Conservation (phyloP, 345 rosid genomes). For the Corchorus olitorius region DNA sequence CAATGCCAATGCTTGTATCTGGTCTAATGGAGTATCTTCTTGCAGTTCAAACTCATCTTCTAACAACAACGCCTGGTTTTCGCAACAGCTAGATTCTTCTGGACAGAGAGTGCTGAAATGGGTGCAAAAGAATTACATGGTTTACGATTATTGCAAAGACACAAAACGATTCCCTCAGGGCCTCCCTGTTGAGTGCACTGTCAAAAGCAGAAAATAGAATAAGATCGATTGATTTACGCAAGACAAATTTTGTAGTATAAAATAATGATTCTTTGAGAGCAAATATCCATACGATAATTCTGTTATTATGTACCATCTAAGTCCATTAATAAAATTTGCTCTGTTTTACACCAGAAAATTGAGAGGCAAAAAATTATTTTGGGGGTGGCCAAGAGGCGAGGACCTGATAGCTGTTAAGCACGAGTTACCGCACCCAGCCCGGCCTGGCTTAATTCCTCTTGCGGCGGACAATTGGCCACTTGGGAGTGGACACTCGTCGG, state of each 20-base stretch:
- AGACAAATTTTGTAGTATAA: too few relatives aligned
- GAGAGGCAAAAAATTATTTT: not conserved
- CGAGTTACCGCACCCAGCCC: not conserved
- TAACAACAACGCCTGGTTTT: too few relatives aligned
- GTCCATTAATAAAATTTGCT: too few relatives aligned
- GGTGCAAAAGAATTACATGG: conserved; percentile 63
- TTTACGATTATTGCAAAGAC: conserved; percentile 53
- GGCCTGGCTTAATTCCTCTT: conserved; percentile 11
- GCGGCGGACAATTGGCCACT: not conserved
- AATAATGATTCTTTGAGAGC: too few relatives aligned
- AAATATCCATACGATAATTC: too few relatives aligned
- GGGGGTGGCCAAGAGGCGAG: conserved; percentile 6
- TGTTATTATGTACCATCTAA: too few relatives aligned
- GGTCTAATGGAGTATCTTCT: conserved; percentile 35
- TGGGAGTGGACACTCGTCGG: not conserved
- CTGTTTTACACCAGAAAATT: too few relatives aligned
- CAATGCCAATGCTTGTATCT: conserved; percentile 39
- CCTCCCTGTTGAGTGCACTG: conserved; percentile 48
- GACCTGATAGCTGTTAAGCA: conserved; percentile 16
- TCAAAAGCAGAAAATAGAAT: not conserved
- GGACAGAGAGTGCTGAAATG: conserved; percentile 19
- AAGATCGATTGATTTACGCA: too few relatives aligned
- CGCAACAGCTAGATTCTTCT: too few relatives aligned
- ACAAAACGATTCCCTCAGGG: conserved; percentile 52
- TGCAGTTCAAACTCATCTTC: not conserved